These are phyloP conservation scores for Saturnispora dispora DNA, from an alignment of 805 yeast genomes.

Conservation along the genomic window DNA sequence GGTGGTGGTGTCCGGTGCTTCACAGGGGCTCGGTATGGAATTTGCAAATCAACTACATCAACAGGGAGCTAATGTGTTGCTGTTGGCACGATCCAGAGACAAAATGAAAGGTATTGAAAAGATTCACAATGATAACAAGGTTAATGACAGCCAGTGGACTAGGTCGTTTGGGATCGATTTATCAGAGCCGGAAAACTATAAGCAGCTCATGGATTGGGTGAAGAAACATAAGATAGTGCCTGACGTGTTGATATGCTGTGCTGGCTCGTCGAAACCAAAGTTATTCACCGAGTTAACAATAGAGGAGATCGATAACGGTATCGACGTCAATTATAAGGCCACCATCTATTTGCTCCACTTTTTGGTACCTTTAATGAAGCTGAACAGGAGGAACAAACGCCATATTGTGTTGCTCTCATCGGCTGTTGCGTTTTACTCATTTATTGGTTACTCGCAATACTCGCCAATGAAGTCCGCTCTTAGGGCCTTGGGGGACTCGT, in stretches of 20 bases:
- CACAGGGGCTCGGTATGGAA: slow-evolving; percentile 87
- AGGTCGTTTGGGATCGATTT: slow-evolving; percentile 55
- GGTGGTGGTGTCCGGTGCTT: slow-evolving; percentile 83
- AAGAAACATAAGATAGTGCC: slow-evolving; percentile 32
- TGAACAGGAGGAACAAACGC: slow-evolving; percentile 24
- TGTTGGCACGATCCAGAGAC: slow-evolving; percentile 68
- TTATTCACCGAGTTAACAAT: slow-evolving; percentile 60
- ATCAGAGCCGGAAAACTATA: slow-evolving; percentile 38
- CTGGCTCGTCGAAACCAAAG: slow-evolving; percentile 78
- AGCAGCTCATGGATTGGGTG: slow-evolving; percentile 31
- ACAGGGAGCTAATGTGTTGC: slow-evolving; percentile 52
- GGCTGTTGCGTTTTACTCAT: slow-evolving; percentile 72
- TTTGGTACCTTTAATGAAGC: slow-evolving; percentile 29
- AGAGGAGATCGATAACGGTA: slow-evolving; percentile 50
- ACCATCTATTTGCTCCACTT: slow-evolving; percentile 65
- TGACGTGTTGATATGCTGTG: slow-evolving; percentile 75
- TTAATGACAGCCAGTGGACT: slow-evolving; percentile 22
- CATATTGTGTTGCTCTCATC: slow-evolving; percentile 64
- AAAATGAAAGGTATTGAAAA: slow-evolving; percentile 42
- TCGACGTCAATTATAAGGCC: slow-evolving; percentile 62
- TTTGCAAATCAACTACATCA: slow-evolving; percentile 45
- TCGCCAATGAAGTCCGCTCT: slow-evolving; percentile 85
- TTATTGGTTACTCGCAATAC: slow-evolving; percentile 86
- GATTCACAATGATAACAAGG: slow-evolving; percentile 11
- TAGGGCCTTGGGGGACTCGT: slow-evolving; percentile 59